phyloP scores from a whole-genome alignment of 140 eudicot genomes.

The Bidens hawaiensis region DNA sequence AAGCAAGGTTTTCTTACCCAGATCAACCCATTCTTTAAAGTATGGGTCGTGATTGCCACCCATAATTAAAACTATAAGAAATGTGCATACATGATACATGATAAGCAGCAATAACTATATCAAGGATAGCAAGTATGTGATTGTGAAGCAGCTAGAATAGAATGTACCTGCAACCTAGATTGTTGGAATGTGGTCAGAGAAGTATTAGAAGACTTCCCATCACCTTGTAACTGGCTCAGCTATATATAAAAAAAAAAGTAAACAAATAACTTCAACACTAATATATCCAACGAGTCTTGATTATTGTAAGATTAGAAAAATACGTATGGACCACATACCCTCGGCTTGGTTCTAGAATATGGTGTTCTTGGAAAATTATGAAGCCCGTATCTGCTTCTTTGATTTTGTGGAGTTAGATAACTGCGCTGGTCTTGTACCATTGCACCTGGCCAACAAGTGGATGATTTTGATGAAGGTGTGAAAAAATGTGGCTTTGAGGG shows the following conservation, averaged over 20 bases:
- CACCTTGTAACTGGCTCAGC: conserved; percentile 48
- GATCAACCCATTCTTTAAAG: too few species aligned
- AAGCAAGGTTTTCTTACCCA: too few species aligned
- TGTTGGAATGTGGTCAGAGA: conserved; percentile 52
- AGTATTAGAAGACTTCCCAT: conserved; percentile 28
- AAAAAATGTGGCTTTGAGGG: conserved; percentile 37
- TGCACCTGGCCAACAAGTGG: conserved; percentile 92
- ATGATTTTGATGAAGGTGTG: conserved; percentile 54
- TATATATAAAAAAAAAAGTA: conserved; percentile 14
- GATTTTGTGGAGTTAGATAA: conserved; percentile 67
- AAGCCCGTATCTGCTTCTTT: conserved; percentile 54
- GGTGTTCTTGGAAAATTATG: conserved; percentile 56
- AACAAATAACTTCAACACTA: conserved; percentile 3
- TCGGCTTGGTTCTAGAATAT: conserved; percentile 52
- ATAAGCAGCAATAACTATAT: not conserved
- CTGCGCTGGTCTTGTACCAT: conserved; percentile 56
- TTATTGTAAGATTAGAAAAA: not conserved
- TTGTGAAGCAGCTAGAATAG: conserved; percentile 12
- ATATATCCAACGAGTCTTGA: not conserved
- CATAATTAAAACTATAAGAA: not conserved
- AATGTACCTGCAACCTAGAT: conserved; percentile 55
- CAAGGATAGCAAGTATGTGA: not conserved
- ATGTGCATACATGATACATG: not conserved
- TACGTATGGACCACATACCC: conserved; percentile 29
- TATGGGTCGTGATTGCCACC: too few species aligned